phyloP scores from a whole-genome alignment of 495 filamentous ascomycete species.

The Achaetomiella virescens region DNA sequence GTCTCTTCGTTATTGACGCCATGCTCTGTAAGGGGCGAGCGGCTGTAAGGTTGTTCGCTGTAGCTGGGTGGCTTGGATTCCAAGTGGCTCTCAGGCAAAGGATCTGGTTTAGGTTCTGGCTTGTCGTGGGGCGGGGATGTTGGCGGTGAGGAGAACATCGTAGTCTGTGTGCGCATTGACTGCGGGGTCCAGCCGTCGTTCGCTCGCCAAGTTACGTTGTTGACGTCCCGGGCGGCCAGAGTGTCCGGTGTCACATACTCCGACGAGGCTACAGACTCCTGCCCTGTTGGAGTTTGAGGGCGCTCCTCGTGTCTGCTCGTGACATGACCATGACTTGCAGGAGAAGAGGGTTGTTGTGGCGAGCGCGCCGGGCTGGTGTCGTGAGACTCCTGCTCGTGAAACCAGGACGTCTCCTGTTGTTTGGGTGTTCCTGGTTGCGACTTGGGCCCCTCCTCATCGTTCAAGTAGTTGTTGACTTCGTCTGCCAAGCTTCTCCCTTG shows the following conservation, averaged over 20 bases:
- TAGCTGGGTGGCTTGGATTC: background rate
- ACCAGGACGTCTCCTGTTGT: background rate
- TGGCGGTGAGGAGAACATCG: conserved; percentile 14
- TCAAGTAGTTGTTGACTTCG: conserved; percentile 8
- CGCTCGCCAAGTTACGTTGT: background rate
- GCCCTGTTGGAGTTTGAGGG: conserved; percentile 15
- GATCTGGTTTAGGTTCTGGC: conserved; percentile 9
- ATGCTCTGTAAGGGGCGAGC: background rate
- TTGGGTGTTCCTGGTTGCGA: background rate
- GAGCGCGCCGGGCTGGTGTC: background rate
- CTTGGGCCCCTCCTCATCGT: background rate
- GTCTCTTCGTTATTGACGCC: background rate
- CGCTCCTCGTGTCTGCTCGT: conserved; percentile 4
- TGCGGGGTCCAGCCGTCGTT: conserved; percentile 16
- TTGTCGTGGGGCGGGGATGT: conserved; percentile 11
- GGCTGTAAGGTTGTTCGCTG: background rate
- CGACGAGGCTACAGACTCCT: background rate
- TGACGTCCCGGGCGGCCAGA: background rate
- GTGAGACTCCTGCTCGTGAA: background rate
- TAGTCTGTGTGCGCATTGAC: conserved; percentile 19
- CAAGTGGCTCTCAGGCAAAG: background rate
- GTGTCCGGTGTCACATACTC: conserved; percentile 4
- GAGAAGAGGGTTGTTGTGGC: background rate
- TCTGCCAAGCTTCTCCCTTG: background rate
- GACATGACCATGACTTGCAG: background rate